Conservation (phyloP, 345 rosid genomes). For the Turnera subulata region DNA sequence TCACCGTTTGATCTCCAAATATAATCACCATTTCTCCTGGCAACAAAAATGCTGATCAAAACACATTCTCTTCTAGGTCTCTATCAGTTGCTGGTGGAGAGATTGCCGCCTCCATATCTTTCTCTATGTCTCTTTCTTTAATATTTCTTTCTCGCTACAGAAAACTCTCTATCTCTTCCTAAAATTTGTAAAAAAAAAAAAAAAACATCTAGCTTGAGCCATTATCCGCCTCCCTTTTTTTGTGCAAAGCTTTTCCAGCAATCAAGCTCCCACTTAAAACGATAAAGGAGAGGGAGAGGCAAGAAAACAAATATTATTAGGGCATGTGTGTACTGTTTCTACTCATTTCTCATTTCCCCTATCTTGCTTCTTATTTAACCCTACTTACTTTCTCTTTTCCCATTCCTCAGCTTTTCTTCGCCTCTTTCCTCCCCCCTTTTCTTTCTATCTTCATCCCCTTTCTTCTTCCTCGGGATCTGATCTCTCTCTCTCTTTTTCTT, state of each 20-base stretch:
- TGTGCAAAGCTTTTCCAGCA: constrained; percentile 66
- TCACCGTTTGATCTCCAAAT: constrained; percentile 25
- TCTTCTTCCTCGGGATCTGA: constrained; percentile 68
- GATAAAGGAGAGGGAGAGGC: constrained; percentile 24
- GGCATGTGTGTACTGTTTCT: constrained; percentile 43
- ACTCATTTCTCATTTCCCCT: constrained; percentile 16
- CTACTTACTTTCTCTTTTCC: constrained; percentile 41
- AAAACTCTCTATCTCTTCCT: constrained; percentile 27
- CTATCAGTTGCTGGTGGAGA: constrained; percentile 70
- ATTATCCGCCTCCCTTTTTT: constrained; percentile 38
- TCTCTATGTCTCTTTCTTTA: constrained; percentile 15
- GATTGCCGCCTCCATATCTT: constrained; percentile 29
- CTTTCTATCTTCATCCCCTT: constrained; percentile 18
- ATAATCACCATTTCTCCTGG: constrained; percentile 5
- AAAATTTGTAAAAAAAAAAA: not conserved
- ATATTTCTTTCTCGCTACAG: no score
- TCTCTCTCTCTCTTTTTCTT: no score
- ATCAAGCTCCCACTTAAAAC: constrained; percentile 50
- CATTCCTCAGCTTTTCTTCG: constrained; percentile 27
- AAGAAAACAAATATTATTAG: constrained; percentile 39
- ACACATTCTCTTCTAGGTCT: constrained; percentile 38
- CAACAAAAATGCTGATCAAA: constrained; percentile 13
- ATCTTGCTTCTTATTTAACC: constrained; percentile 45
- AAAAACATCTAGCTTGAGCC: constrained; percentile 33
- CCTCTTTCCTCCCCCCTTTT: constrained; percentile 6